These are phyloP conservation scores for Parathielavia appendiculata DNA, from an alignment of 495 filamentous ascomycete genomes.

Conservation along the genomic window DNA sequence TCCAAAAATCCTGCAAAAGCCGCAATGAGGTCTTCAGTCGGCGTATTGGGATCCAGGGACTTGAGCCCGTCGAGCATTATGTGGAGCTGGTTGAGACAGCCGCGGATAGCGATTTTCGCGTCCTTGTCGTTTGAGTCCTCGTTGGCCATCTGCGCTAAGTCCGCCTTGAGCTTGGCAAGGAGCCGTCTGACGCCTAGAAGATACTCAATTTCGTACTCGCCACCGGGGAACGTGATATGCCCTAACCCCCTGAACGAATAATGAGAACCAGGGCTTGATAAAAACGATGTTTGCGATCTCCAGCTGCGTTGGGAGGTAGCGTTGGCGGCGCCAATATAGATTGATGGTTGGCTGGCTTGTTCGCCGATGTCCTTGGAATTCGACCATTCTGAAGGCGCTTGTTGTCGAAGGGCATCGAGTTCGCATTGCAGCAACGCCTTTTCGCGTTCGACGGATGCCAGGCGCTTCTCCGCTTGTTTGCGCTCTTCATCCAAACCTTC, in stretches of 20 bases:
- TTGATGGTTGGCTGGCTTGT: neutral
- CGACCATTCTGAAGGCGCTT: neutral
- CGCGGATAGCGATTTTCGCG: no score
- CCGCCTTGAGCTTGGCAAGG: neutral
- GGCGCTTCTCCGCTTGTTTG: neutral
- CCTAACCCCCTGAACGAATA: no score
- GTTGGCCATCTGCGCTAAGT: no score
- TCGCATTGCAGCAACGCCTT: constrained; percentile 2
- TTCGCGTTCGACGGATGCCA: no score
- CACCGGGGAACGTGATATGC: no score
- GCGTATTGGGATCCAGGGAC: neutral
- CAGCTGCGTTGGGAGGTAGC: neutral
- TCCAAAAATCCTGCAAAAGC: neutral
- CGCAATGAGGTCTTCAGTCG: neutral
- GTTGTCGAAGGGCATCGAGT: neutral
- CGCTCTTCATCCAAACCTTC: neutral
- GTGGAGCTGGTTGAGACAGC: neutral
- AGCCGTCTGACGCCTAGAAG: neutral
- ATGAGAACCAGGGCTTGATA: neutral
- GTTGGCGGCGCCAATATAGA: neutral
- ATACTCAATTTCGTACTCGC: neutral
- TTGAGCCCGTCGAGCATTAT: neutral
- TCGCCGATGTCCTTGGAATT: neutral
- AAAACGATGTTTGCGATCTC: no score
- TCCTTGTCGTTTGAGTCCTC: neutral